A percentile compares a stretch with the other conserved stretches of the same genome.
These are phyloP conservation scores for Kuraishia hungarica DNA, from an alignment of 805 yeast genomes.

Conservation along the genomic window DNA sequence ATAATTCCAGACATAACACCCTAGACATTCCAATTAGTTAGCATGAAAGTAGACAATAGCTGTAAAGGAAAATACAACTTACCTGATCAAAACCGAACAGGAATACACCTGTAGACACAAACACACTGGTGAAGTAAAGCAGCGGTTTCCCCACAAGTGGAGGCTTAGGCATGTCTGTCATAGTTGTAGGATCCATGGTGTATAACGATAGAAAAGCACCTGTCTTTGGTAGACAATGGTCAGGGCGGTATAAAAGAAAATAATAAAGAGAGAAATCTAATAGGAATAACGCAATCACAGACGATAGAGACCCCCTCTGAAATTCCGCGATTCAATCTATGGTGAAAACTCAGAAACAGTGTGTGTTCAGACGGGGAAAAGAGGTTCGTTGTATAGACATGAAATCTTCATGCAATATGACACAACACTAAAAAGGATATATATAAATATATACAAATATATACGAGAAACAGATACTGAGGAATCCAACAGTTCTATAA, in stretches of 20 bases:
- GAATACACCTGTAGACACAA: conserved; percentile 57
- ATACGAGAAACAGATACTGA: background rate
- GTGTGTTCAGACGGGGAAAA: background rate
- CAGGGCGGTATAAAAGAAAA: too few species aligned
- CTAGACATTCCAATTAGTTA: background rate
- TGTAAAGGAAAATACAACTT: too few species aligned
- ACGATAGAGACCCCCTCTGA: background rate
- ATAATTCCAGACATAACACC: conserved; percentile 76
- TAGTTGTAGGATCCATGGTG: background rate
- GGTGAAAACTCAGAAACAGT: background rate
- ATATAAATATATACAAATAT: too few species aligned
- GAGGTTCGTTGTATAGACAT: background rate
- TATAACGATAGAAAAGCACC: background rate
- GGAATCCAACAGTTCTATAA: too few species aligned
- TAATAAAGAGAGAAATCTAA: background rate
- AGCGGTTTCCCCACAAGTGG: conserved; percentile 23
- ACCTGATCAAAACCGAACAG: conserved; percentile 78
- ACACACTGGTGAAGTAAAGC: conserved; percentile 37
- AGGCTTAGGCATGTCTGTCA: conserved; percentile 10
- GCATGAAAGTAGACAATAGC: too few species aligned
- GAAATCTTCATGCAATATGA: background rate
- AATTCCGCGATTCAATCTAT: too few species aligned
- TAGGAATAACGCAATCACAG: background rate
- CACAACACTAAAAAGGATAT: background rate
- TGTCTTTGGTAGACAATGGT: background rate